Base-by-base conservation (phyloP, 2,329 filamentous ascomycete species). In the Fusarium fracticaudum region DNA sequence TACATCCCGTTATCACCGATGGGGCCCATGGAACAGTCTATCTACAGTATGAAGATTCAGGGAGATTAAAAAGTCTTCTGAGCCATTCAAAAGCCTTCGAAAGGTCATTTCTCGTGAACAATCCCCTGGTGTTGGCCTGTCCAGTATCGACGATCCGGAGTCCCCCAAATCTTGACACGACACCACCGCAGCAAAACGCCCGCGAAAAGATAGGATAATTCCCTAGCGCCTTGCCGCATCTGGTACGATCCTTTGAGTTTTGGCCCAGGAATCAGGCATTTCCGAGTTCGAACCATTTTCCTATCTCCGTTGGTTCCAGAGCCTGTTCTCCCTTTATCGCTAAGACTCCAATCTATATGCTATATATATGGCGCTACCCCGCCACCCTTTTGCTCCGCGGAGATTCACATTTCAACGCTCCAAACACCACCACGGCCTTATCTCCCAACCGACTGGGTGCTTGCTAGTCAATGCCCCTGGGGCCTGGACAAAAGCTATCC, bases 391-490 rank as follows among this genome's bases (percentile, higher is more conserved):
- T 26, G 44, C 76, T 78, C 76, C 76, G 76, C 76, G 75, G 77
- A 78, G 75, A 78, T 77, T 73, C 77, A 71, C 64, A 71, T 48
- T 69, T 66, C 74, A 55, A 60, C 57, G 43, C 64, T 59, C 58
- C 33, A 53, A 76, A 68, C 53, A 74, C 66, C 61, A 67, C 75
- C 44, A 68, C 67, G 47, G 48, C 54, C 75, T 77, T 76, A 77
- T 78, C 76, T 78, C 55, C 70, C 50, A 53, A 51, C 67, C 48
- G 44, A 63, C 73, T 60, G 35, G 64, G 60, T 64, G 43, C 70
- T 67, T 64, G 43, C 72, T 67, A 72, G 62, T 18, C 64, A 66
- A 55, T 54, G 51, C 57, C 61, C 60, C 62, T 59, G 33, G 33
- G 33, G 13, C 33, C 33, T 35, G 60, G 64, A 53, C 55, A 65